phyloP scores from a whole-genome alignment of 495 filamentous ascomycete genomes.

The Peziza echinospora region DNA sequence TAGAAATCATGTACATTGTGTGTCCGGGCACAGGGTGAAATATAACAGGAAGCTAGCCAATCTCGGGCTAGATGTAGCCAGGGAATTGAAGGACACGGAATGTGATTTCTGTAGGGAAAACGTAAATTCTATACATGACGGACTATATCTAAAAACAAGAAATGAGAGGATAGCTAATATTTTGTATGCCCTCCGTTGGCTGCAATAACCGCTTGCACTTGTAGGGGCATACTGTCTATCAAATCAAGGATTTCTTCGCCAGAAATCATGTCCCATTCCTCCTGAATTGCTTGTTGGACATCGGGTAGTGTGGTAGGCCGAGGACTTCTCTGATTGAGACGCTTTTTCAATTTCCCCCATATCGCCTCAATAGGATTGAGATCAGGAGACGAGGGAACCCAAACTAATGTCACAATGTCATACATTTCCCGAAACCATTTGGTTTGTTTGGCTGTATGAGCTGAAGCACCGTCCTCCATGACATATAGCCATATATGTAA shows the following conservation, averaged over 20 bases:
- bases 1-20: too few species aligned
- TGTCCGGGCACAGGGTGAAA: too few species aligned
- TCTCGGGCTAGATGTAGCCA: too few species aligned
- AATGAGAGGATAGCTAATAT: not conserved
- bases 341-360: not conserved
- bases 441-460: not conserved
- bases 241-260: not conserved
- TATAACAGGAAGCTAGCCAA: too few species aligned
- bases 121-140: too few species aligned
- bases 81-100: too few species aligned
- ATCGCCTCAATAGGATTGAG: not conserved
- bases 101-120: too few species aligned
- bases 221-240: conserved; percentile 3
- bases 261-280: not conserved
- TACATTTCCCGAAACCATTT: not conserved
- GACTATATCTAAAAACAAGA: too few species aligned
- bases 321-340: not conserved
- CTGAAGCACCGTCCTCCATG: conserved; percentile 3
- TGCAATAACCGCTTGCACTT: conserved; percentile 2
- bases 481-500: not conserved
- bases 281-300: not conserved
- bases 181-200: conserved; percentile 1
- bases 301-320: not conserved
- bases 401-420: not conserved
- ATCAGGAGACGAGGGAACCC: not conserved